Evolutionary conservation across 192 early-diverging fungal genomes (phyloP), one percentile per base, ranked within the genome.

Genomic region (Glomus cerebriforme): DNA sequence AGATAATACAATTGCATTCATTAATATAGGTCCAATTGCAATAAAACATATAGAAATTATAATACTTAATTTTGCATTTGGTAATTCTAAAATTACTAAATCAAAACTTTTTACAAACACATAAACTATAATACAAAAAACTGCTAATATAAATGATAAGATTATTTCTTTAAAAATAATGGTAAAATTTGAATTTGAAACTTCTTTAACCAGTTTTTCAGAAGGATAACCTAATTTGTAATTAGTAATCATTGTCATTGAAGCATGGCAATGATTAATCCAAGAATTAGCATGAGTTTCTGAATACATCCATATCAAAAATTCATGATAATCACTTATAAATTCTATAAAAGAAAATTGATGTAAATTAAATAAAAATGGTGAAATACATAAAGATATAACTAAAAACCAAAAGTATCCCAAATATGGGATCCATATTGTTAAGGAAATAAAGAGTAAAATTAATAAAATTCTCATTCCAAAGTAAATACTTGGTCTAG

Each of bases 321-420:
- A 94, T 80, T 93, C 92, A 58, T 87, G 89, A 81, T 94, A 96
- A 80, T 96, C 95, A 8, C 91, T 74, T 79, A 95, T 85, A 80
- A 95, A 95, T 79, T 93, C 92, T 0, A 86, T 86, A 70, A 95
- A 85, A n/a, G 90, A 86, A 69, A 96, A 95, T 83, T 96, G 95
- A 78, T 95, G 93, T n/a, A 93, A 94, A 74, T 96, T 96, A 83
- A 94, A 96, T 49, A 96, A 68, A 81, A 95, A 96, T 2, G 95
- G 94, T 64, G 95, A 92, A 62, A 96, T 85, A 63, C 91, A 82
- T 54, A 96, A 81, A 9, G 94, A 92, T 34, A 92, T 79, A 58
- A 92, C 92, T 31, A 91, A 93, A 31, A 95, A 88, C 94, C 94
- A 95, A 73, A 96, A 93, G 82, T 94, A 96, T 54, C 91, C 81